Conservation (phyloP, 2,329 filamentous ascomycete species). For the Microdochium nivale region DNA sequence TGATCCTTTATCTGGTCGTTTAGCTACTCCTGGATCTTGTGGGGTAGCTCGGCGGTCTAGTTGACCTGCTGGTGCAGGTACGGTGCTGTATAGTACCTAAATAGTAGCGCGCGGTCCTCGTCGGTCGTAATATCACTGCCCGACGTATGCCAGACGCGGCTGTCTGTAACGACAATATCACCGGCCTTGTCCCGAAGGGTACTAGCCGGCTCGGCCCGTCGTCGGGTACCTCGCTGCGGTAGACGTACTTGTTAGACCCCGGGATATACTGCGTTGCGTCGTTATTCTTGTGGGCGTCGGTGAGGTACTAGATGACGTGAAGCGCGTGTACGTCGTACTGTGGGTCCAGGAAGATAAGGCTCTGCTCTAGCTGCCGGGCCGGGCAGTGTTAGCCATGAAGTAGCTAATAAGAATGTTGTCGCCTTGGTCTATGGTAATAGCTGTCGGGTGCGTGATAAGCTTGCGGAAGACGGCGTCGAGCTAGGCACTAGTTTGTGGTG, state of each 20-base stretch:
- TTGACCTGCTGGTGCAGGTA: slow-evolving; percentile 21
- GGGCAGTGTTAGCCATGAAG: slow-evolving; percentile 25
- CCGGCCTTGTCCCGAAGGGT: slow-evolving; percentile 21
- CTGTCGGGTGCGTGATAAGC: slow-evolving; percentile 11
- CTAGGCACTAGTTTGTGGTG: no score
- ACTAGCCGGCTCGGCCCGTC: slow-evolving; percentile 16
- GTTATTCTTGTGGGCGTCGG: slow-evolving; percentile 18
- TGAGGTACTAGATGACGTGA: slow-evolving; percentile 22
- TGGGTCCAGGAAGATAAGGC: slow-evolving; percentile 21
- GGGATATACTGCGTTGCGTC: slow-evolving; percentile 14
- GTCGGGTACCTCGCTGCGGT: slow-evolving; percentile 5
- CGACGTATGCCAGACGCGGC: slow-evolving; percentile 22
- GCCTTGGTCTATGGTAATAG: slow-evolving; percentile 18
- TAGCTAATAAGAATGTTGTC: slow-evolving; percentile 21
- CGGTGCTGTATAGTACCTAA: slow-evolving; percentile 21
- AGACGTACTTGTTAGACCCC: slow-evolving; percentile 8
- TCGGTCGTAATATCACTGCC: slow-evolving; percentile 21
- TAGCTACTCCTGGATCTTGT: slow-evolving; percentile 16
- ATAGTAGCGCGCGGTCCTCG: slow-evolving; percentile 20
- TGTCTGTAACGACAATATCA: slow-evolving; percentile 22
- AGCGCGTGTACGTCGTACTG: slow-evolving; percentile 14
- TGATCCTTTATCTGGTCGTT: slow-evolving; percentile 15
- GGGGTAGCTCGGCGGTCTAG: slow-evolving; percentile 19
- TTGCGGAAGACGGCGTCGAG: slow-evolving; percentile 9
- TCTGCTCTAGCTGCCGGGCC: slow-evolving; percentile 19